phyloP scores from a whole-genome alignment of 2,329 filamentous ascomycete species.

The Cladosporium oxysporum region DNA sequence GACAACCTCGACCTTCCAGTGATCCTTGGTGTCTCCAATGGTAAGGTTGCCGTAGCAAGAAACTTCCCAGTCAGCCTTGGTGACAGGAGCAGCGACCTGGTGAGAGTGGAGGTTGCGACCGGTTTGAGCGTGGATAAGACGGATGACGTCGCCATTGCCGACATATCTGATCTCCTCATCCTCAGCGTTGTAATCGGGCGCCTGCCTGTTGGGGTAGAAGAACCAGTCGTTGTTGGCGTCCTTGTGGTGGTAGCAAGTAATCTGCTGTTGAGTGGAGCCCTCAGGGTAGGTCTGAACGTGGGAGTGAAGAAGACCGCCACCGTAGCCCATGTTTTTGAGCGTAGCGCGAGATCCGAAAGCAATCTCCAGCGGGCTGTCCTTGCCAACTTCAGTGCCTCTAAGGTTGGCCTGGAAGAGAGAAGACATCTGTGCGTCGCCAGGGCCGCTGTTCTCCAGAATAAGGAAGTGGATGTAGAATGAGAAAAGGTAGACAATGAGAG shows the following conservation, averaged over 20 bases:
- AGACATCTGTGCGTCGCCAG: slow-evolving; percentile 99
- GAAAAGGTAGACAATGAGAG: slow-evolving; percentile 88
- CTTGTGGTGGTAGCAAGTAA: slow-evolving; percentile 99
- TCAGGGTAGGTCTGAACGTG: slow-evolving; percentile 96
- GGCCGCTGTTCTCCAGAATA: slow-evolving; percentile 88
- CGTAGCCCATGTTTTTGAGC: slow-evolving; percentile 99
- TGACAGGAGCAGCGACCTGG: slow-evolving; percentile 81
- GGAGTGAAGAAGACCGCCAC: slow-evolving; percentile 91
- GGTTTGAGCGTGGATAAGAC: slow-evolving; percentile 90
- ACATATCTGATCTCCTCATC: slow-evolving; percentile 72
- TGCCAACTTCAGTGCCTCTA: slow-evolving; percentile 87
- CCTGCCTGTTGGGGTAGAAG: slow-evolving; percentile 87
- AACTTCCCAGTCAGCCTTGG: slow-evolving; percentile 88
- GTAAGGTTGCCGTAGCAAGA: slow-evolving; percentile 96
- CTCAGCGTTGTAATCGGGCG: slow-evolving; percentile 71
- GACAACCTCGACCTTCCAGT: slow-evolving; percentile 93
- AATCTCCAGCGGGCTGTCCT: slow-evolving; percentile 90
- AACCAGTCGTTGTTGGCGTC: slow-evolving; percentile 99
- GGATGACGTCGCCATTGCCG: slow-evolving; percentile 74
- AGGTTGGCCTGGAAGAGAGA: slow-evolving; percentile 98
- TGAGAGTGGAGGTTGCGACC: slow-evolving; percentile 97
- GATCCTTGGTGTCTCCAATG: slow-evolving; percentile 94
- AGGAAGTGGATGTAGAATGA: slow-evolving; percentile 95
- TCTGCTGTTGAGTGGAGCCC: slow-evolving; percentile 89
- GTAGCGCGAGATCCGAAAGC: slow-evolving; percentile 87